Percentiles rank a stretch among this genome's conserved stretches.
Conservation (phyloP, 1,284 basidiomycete genomes). For the Ustilago cynodontis region DNA sequence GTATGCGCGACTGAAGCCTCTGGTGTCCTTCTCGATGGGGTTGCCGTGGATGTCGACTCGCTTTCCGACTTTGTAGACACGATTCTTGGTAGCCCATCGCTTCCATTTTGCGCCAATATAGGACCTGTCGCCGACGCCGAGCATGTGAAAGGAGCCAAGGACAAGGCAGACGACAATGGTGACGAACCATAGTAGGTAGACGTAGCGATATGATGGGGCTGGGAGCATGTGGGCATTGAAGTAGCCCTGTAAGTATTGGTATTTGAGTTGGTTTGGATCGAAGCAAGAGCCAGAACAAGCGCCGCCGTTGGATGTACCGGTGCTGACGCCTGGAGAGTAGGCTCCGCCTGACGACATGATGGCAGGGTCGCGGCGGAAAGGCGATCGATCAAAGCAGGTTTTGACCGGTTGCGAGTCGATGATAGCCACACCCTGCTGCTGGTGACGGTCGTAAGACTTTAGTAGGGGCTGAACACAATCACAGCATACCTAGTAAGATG, state of each 20-base stretch:
- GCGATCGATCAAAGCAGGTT: not conserved
- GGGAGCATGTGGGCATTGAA: constrained; percentile 71
- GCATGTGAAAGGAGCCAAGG: constrained; percentile 66
- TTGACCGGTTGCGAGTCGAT: not conserved
- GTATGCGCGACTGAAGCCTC: constrained; percentile 29
- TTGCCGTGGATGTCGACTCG: constrained; percentile 45
- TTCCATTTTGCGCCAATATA: constrained; percentile 63
- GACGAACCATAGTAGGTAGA: constrained; percentile 71
- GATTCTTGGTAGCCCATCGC: constrained; percentile 61
- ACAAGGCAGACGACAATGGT: constrained; percentile 62
- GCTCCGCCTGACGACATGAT: constrained; percentile 31
- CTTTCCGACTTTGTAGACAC: constrained; percentile 52
- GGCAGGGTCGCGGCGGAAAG: not conserved
- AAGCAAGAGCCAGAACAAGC: constrained; percentile 56
- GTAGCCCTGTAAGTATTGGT: constrained; percentile 64
- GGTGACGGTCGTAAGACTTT: not conserved
- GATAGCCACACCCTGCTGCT: not conserved
- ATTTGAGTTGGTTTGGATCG: constrained; percentile 49
- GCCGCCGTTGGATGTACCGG: constrained; percentile 15
- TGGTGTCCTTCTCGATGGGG: constrained; percentile 30
- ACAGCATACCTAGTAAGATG: not conserved
- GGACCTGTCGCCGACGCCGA: constrained; percentile 60
- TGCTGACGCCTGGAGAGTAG: constrained; percentile 39
- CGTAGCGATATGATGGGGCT: constrained; percentile 70
- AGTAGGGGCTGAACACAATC: not conserved